Evolutionary conservation across 2,329 filamentous ascomycete species (phyloP), one percentile per base, ranked within the genome.

Genomic region (Arachnopeziza araneosa): DNA sequence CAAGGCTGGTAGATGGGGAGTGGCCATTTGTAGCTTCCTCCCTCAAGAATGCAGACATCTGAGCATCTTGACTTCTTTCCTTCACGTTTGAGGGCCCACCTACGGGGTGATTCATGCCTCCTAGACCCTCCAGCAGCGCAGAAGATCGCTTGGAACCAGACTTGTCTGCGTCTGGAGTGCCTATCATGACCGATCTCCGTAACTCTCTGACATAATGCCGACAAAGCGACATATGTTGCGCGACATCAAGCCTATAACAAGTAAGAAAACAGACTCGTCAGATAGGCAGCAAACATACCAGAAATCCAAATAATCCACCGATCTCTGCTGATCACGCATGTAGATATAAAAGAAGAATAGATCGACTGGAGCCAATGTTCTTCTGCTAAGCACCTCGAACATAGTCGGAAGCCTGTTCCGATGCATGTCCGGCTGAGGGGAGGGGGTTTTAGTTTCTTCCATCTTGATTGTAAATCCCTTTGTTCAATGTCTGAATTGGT

Each of bases 271-370:
- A 19, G 24, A 23, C 14, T 6, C 12, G 44, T 52, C n/a, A 19
- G 48, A 36, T 19, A n/a, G 52, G 32, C 53, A 52, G 54, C 73
- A 50, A 57, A 73, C 85, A 60, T 79, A 98, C 95, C 96, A 99
- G 76, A 99, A 99, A 74, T 99, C 95, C 50, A 99, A 80, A 71
- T 99, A 99, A 72, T 99, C 95, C 14, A 99, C 95, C 8, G 93
- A 97, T 74, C 93, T 87, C 76, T 99, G 95, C 76, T 97, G 93
- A 75, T 99, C 96, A 70, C 95, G 86, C 95, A 99, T 99, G 77
- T 96, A 99, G 70, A 99, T 99, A 77, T 99, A 99, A 79, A 99
- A 99, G 1, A 93, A 97, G 76, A 96, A 99, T 12, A 99, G 81
- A 72, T 99, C 96, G 60, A 99, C 93, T 0, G 95, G 95, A 54